Conservation (phyloP, 495 filamentous ascomycete genomes). For the Annulohypoxylon maeteangense region DNA sequence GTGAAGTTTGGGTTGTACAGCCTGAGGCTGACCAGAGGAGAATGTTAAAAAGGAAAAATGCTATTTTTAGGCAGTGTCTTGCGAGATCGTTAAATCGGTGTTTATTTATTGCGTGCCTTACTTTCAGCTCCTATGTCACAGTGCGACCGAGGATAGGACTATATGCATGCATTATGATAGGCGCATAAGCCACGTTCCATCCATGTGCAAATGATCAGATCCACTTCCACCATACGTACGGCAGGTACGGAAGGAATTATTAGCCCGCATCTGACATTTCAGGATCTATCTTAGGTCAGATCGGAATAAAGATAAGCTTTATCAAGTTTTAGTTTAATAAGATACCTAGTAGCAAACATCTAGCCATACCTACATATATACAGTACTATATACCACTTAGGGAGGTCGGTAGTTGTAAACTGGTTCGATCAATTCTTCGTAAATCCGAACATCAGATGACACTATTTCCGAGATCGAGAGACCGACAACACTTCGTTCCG, state of each 20-base stretch:
- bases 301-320: constrained; percentile 6
- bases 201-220: not conserved
- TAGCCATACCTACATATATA: not conserved
- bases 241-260: not conserved
- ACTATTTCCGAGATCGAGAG: not conserved
- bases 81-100: not conserved
- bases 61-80: not conserved
- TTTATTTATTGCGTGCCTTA: constrained; percentile 4
- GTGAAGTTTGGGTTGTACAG: not conserved
- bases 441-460: not conserved
- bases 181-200: not conserved
- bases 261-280: not conserved
- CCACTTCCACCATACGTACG: not conserved
- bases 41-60: not conserved
- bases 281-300: not conserved
- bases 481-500: no score
- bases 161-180: not conserved
- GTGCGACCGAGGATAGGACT: not conserved
- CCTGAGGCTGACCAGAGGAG: not conserved
- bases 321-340: not conserved
- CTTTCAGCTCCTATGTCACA: constrained; percentile 3
- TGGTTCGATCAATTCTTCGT: not conserved
- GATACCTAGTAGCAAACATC: not conserved
- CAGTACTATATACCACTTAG: not conserved
- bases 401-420: not conserved